A percentile compares a stretch with the other conserved stretches of the same genome.
Conservation (phyloP, 352 stramenopile genomes). For the Pythium dissotocum region DNA sequence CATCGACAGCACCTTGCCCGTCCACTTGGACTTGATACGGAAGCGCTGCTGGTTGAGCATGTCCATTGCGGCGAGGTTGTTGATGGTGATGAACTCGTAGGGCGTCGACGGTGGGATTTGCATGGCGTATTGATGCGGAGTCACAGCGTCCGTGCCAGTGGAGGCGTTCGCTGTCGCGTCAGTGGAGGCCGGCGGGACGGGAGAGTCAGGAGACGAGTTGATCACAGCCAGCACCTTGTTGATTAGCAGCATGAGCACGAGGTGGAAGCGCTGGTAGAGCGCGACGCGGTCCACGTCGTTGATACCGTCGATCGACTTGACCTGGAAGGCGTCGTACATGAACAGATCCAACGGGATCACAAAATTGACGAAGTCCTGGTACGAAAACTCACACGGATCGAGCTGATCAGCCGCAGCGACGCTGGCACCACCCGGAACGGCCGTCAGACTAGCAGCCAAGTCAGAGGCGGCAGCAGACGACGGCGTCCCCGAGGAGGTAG, state of each 20-base stretch:
- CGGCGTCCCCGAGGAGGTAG: background rate
- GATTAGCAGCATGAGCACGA: slow-evolving; percentile 40
- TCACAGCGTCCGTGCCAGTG: slow-evolving; percentile 6
- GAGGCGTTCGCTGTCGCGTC: background rate
- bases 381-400: slow-evolving; percentile 47
- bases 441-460: background rate
- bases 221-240: slow-evolving; percentile 41
- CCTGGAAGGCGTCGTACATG: slow-evolving; percentile 62
- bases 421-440: background rate
- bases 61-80: slow-evolving; percentile 52
- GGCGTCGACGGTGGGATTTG: slow-evolving; percentile 50
- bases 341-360: slow-evolving; percentile 50
- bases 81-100: slow-evolving; percentile 54
- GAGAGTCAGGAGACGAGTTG: slow-evolving; percentile 38
- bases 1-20: slow-evolving; percentile 48
- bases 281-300: slow-evolving; percentile 36
- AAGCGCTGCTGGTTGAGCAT: slow-evolving; percentile 49
- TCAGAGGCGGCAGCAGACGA: background rate
- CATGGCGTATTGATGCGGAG: slow-evolving; percentile 40
- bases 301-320: slow-evolving; percentile 48
- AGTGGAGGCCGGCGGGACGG: slow-evolving; percentile 16
- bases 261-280: slow-evolving; percentile 46
- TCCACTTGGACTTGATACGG: slow-evolving; percentile 46
- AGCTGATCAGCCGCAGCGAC: slow-evolving; percentile 14
- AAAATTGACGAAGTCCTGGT: slow-evolving; percentile 54